Percentiles rank a stretch among this genome's conserved stretches.
Evolutionary conservation across 2,329 filamentous ascomycete species (phyloP).

Genomic region (Pseudopyricularia javanii): DNA sequence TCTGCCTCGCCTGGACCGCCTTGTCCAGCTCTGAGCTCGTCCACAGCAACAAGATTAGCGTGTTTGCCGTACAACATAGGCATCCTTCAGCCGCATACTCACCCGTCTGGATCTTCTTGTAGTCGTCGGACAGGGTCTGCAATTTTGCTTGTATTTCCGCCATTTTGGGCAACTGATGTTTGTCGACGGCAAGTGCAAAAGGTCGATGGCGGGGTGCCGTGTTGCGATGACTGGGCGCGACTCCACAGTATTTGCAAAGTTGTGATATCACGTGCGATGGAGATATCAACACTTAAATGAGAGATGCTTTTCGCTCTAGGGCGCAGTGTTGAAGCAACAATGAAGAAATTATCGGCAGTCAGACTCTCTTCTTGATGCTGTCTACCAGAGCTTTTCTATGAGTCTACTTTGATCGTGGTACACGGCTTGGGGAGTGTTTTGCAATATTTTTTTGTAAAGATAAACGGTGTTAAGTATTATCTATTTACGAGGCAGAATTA

Average conservation of each 20-base stretch:
- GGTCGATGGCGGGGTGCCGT: background rate
- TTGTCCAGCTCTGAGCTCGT: conserved; percentile 58
- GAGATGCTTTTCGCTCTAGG: too few species aligned
- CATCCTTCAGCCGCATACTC: background rate
- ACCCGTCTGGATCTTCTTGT: conserved; percentile 78
- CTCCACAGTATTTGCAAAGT: background rate
- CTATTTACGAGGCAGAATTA: too few species aligned
- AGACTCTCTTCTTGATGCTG: too few species aligned
- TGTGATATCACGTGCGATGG: background rate
- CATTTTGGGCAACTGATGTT: conserved; percentile 29
- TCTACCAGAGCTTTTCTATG: too few species aligned
- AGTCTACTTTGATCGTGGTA: too few species aligned
- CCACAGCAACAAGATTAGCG: background rate
- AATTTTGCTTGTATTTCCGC: conserved; percentile 64
- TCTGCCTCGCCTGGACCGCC: conserved; percentile 69
- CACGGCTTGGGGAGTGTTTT: too few species aligned
- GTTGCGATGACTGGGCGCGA: background rate
- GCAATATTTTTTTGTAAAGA: too few species aligned
- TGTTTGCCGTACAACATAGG: too few species aligned
- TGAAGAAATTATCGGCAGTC: too few species aligned
- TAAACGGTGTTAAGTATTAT: too few species aligned
- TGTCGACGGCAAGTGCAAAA: background rate
- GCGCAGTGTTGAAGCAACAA: too few species aligned
- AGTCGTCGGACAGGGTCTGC: conserved; percentile 77
- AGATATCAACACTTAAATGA: too few species aligned